Base-by-base conservation (phyloP, 768 basidiomycete genomes). In the Tulasnella sp. region DNA sequence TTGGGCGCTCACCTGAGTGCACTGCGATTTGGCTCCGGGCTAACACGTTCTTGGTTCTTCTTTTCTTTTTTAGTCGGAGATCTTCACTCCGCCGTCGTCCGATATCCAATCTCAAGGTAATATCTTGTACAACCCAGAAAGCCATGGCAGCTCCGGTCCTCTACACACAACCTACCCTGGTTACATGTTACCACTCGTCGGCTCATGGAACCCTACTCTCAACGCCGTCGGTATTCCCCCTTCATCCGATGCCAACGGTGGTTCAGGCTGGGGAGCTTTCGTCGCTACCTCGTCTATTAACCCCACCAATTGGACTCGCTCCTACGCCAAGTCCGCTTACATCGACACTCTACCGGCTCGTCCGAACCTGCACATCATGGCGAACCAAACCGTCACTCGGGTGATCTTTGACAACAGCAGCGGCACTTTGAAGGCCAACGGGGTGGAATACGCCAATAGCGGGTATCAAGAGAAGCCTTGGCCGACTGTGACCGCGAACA, bases 261-360 rank as follows among this genome's bases (percentile, higher is more conserved):
- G 90, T 38, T 82, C 86, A 34, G 87, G 87, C 80, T 86, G 87
- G 83, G 89, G 91, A 79, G 85, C 86, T 7, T 89, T 89, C 82
- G 87, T 92, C 82, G 87, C 90, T 0, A 88, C 91, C 4, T 88
- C 88, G 7, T 86, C 88, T 9, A 90, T 93, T 83, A 92, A 92
- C 84, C 89, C 89, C 0, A 78, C 86, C 38, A 92, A 91, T 85
- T 89, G 88, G 86, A 91, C 90, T 18, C 88, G 92, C 71, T 90
- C 89, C 0, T 92, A 92, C 85, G 87, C 91, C n/a, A 87, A 89
- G 79, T 88, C 90, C 0, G 89, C 87, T 3, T 92, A 92, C 86
- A 90, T 92, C 83, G 92, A 92, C 84, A 87, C 89, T 5, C 86
- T 92, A 0, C 89, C 91, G 0, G 88, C 90, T 31, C 89, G 91